A percentile compares a stretch with the other conserved stretches of the same genome.
phyloP scores from a whole-genome alignment of 176 grass and related monocot species.

The Eleusine coracana region DNA sequence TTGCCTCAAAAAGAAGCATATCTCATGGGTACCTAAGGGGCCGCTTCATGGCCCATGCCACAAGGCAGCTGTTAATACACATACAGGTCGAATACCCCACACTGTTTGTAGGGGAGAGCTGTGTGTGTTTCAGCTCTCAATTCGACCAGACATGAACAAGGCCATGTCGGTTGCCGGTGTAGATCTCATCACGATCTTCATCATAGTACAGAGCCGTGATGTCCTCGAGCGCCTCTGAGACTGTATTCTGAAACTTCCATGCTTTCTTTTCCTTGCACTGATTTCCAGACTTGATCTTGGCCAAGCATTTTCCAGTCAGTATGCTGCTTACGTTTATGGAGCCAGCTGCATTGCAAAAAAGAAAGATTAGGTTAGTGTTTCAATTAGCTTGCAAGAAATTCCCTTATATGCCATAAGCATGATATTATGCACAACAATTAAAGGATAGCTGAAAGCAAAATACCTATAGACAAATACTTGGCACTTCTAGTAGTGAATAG shows the following conservation, averaged over 20 bases:
- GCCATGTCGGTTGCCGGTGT: constrained; percentile 79
- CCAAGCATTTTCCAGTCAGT: constrained; percentile 85
- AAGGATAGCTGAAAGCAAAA: not conserved
- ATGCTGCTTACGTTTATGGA: constrained; percentile 97
- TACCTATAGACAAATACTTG: not conserved
- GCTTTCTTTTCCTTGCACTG: constrained; percentile 44
- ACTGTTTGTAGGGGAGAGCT: constrained; percentile 9
- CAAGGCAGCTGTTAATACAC: constrained; percentile 18
- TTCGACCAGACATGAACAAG: constrained; percentile 95
- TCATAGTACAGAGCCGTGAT: constrained; percentile 90
- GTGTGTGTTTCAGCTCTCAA: constrained; percentile 28
- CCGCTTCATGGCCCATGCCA: constrained; percentile 22
- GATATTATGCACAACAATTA: not conserved
- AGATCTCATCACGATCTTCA: constrained; percentile 89
- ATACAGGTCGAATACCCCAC: constrained; percentile 17
- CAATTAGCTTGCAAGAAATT: not conserved
- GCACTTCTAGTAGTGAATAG: not conserved
- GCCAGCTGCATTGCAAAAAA: constrained; percentile 51
- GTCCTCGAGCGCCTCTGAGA: constrained; percentile 74
- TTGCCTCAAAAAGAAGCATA: constrained; percentile 7
- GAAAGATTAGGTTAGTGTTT: constrained; percentile 9
- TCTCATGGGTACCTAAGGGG: not conserved
- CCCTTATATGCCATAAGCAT: not conserved
- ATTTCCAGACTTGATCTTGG: constrained; percentile 64
- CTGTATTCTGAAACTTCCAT: constrained; percentile 69